A percentile compares a stretch with the other conserved stretches of the same genome.
Conservation (phyloP, 495 filamentous ascomycete genomes). For the Penicillium soppii region DNA sequence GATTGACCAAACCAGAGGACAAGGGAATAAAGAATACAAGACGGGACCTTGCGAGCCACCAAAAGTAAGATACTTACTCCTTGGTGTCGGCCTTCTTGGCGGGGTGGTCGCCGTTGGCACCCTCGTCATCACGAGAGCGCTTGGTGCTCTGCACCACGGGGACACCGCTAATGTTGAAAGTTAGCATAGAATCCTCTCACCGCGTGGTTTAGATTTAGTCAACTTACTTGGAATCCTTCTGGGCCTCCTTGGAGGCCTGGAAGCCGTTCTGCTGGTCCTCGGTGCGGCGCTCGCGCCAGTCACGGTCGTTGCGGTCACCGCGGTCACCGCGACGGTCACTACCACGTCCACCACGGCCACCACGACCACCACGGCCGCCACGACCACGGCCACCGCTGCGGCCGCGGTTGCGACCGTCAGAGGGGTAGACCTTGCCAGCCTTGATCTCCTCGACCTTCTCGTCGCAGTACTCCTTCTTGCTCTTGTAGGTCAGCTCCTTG, state of each 20-base stretch:
- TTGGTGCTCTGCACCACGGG: conserved; percentile 52
- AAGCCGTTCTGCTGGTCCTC: conserved; percentile 66
- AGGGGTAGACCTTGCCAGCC: conserved; percentile 64
- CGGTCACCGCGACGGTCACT: conserved; percentile 28
- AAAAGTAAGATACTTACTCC: conserved; percentile 30
- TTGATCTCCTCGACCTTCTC: conserved; percentile 75
- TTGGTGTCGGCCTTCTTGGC: conserved; percentile 51
- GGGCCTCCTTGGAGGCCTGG: conserved; percentile 32
- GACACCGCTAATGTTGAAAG: conserved; percentile 35
- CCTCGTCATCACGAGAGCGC: conserved; percentile 46
- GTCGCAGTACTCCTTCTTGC: conserved; percentile 83
- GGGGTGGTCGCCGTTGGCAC: conserved; percentile 35
- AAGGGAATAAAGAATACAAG: conserved; percentile 15
- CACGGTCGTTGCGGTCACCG: conserved; percentile 49
- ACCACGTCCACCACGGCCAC: conserved; percentile 32
- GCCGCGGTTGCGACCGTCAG: conserved; percentile 30
- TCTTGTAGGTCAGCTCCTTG: conserved; percentile 69
- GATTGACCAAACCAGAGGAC: conserved; percentile 16
- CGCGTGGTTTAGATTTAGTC: not conserved
- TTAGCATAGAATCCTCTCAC: conserved; percentile 1
- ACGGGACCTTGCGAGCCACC: not conserved
- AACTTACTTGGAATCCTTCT: conserved; percentile 49
- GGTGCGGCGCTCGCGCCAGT: conserved; percentile 68
- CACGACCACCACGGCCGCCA: conserved; percentile 26
- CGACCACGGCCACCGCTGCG: conserved; percentile 34